phyloP scores from a whole-genome alignment of 352 stramenopile genomes.

The Phytophthora idaei region DNA sequence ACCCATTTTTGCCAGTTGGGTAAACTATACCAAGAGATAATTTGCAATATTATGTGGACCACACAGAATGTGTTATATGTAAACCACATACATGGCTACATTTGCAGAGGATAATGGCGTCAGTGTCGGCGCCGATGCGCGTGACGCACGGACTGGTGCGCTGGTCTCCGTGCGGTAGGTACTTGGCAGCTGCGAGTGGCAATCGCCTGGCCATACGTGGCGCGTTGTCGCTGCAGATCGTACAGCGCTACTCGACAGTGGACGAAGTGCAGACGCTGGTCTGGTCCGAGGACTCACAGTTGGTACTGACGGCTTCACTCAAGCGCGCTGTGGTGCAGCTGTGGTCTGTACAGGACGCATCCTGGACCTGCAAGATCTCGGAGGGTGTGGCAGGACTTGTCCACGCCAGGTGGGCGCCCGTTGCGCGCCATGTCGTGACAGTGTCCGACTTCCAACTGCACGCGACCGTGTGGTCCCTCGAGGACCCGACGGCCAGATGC shows the following conservation, averaged over 20 bases:
- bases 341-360: slow-evolving; percentile 69
- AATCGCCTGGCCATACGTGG: slow-evolving; percentile 71
- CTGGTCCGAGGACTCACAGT: slow-evolving; percentile 71
- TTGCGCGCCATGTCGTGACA: slow-evolving; percentile 72
- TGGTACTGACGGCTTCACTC: slow-evolving; percentile 66
- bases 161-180: slow-evolving; percentile 70
- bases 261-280: slow-evolving; percentile 60
- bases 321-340: slow-evolving; percentile 77
- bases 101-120: slow-evolving; percentile 14
- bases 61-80: too few relatives aligned
- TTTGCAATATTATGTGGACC: too few relatives aligned
- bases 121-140: slow-evolving; percentile 62
- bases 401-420: slow-evolving; percentile 55
- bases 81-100: not conserved
- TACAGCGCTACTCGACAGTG: slow-evolving; percentile 65
- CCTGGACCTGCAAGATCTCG: slow-evolving; percentile 75
- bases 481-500: slow-evolving; percentile 58
- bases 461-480: slow-evolving; percentile 80
- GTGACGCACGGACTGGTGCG: slow-evolving; percentile 62
- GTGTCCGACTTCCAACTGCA: slow-evolving; percentile 88
- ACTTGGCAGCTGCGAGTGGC: slow-evolving; percentile 52
- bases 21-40: too few relatives aligned
- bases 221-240: slow-evolving; percentile 51
- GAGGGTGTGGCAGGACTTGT: slow-evolving; percentile 76
- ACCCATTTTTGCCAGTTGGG: too few relatives aligned